Evolutionary conservation across 176 grass and related monocot species (phyloP).

Genomic region (Zizania latifolia): DNA sequence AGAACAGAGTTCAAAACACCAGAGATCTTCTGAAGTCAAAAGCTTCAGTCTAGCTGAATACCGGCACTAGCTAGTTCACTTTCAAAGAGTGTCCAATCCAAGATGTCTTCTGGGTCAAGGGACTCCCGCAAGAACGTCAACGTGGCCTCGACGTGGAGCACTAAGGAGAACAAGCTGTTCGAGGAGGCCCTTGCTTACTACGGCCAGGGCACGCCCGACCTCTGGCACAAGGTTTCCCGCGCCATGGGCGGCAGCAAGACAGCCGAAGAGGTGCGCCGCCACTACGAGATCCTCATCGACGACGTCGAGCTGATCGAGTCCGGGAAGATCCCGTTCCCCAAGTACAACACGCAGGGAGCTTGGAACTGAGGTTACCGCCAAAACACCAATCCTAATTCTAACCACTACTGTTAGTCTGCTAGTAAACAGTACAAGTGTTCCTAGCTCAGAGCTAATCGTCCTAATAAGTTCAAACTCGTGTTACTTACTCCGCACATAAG

Average conservation of each 20-base stretch:
- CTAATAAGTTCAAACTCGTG: background rate
- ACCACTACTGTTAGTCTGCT: background rate
- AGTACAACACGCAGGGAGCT: conserved; percentile 49
- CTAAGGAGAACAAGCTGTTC: conserved; percentile 77
- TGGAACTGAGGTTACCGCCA: conserved; percentile 29
- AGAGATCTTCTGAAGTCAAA: conserved; percentile 4
- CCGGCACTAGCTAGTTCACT: background rate
- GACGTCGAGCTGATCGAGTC: conserved; percentile 56
- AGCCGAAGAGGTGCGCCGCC: conserved; percentile 67
- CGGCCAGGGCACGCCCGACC: conserved; percentile 69
- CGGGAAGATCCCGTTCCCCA: conserved; percentile 54
- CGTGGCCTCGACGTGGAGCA: conserved; percentile 45
- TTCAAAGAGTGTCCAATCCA: background rate
- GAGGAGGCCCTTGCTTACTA: conserved; percentile 72
- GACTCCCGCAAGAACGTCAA: conserved; percentile 24
- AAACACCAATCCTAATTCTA: background rate
- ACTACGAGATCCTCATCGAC: conserved; percentile 55
- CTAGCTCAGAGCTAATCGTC: background rate
- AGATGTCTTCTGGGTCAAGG: conserved; percentile 47
- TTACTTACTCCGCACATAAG: background rate
- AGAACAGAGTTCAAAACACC: conserved; percentile 24
- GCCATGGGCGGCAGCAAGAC: conserved; percentile 71
- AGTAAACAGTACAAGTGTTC: background rate
- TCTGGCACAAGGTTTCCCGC: conserved; percentile 75
- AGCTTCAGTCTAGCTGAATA: background rate